Percentiles rank a stretch among this genome's conserved stretches.
phyloP scores from a whole-genome alignment of 768 basidiomycete species.

The Dioszegia hungarica region DNA sequence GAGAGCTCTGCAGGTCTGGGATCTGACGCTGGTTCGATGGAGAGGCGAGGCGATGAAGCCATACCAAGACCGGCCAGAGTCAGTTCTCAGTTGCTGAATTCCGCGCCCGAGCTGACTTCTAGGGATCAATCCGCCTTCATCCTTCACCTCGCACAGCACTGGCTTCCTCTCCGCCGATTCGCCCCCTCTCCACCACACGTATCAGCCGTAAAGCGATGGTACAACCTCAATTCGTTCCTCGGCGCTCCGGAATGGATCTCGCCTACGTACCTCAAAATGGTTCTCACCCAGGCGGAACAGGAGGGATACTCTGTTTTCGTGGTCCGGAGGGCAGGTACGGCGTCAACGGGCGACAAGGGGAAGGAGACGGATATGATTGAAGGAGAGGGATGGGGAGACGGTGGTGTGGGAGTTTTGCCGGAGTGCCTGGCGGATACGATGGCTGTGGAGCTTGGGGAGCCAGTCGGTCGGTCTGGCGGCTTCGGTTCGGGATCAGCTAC shows the following conservation, averaged over 20 bases:
- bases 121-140: constrained; percentile 83
- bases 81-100: constrained; percentile 10
- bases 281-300: constrained; percentile 76
- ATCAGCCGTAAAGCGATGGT: constrained; percentile 60
- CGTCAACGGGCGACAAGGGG: constrained; percentile 5
- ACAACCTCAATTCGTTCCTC: constrained; percentile 77
- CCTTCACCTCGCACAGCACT: constrained; percentile 78
- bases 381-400: constrained; percentile 47
- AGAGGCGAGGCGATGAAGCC: constrained; percentile 73
- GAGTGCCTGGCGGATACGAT: constrained; percentile 63
- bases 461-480: constrained; percentile 53
- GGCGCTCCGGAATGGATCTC: constrained; percentile 72
- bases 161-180: constrained; percentile 82
- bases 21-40: constrained; percentile 75
- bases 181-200: constrained; percentile 50
- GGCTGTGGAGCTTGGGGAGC: constrained; percentile 62
- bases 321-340: constrained; percentile 11
- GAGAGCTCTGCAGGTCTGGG: constrained; percentile 72
- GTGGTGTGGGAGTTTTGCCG: constrained; percentile 73
- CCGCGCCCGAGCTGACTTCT: neutral
- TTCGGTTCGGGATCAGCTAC: neutral
- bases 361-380: constrained; percentile 10
- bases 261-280: constrained; percentile 75
- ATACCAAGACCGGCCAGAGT: constrained; percentile 75
- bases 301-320: constrained; percentile 59